Percentiles rank a stretch among this genome's conserved stretches.
These are phyloP conservation scores for Penicillium macrosclerotiorum DNA, from an alignment of 495 filamentous ascomycete species.

Conservation along the genomic window DNA sequence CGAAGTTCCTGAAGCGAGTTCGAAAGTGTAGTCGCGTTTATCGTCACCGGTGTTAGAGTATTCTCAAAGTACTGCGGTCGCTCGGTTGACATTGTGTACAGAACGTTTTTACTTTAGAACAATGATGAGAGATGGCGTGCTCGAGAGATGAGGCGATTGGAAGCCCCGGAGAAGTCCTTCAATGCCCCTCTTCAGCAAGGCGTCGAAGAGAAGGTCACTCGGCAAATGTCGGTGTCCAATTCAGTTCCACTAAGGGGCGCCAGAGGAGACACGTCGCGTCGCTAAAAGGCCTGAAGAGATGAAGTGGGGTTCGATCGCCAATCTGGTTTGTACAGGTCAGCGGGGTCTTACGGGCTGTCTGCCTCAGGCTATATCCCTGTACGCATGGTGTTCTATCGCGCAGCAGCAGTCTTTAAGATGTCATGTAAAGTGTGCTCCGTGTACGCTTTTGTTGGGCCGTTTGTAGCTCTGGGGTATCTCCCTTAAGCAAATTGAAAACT, in stretches of 20 bases:
- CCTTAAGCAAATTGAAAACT: too few species aligned
- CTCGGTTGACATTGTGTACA: constrained; percentile 16
- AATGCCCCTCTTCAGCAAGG: constrained; percentile 1
- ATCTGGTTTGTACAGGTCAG: too few species aligned
- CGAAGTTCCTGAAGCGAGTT: constrained; percentile 27
- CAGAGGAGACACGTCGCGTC: constrained; percentile 3
- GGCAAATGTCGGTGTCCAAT: constrained; percentile 11
- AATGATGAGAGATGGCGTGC: constrained; percentile 12
- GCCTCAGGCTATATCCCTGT: too few species aligned
- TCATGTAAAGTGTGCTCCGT: too few species aligned
- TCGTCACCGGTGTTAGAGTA: constrained; percentile 11
- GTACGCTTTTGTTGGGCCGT: too few species aligned
- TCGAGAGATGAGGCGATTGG: constrained; percentile 5
- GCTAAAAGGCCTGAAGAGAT: background rate
- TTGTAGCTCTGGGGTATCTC: too few species aligned
- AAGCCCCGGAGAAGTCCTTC: background rate
- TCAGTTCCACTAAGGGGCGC: constrained; percentile 10
- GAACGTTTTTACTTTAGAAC: background rate
- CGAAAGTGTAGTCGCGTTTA: constrained; percentile 14
- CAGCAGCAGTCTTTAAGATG: too few species aligned
- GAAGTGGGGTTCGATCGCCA: too few species aligned
- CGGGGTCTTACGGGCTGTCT: too few species aligned
- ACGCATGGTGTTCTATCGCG: too few species aligned
- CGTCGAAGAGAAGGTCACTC: background rate
- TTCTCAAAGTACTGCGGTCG: constrained; percentile 31